These are phyloP conservation scores for Cyberlindnera misumaiensis DNA, from an alignment of 805 yeast species.

Conservation along the genomic window DNA sequence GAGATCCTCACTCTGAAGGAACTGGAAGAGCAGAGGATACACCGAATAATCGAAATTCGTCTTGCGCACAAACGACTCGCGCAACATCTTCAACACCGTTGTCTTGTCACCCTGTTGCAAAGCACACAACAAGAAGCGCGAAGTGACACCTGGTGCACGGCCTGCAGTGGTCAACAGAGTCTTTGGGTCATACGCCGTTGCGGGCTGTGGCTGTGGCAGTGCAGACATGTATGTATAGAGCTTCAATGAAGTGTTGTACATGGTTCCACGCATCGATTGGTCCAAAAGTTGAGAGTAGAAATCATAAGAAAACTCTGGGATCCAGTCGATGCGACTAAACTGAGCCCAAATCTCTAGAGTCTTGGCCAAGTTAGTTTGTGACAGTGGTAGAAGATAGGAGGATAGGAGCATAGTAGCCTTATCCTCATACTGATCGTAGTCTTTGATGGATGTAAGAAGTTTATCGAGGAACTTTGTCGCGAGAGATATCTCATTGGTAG, in stretches of 20 bases:
- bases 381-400: slow-evolving; percentile 33
- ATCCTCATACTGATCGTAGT: slow-evolving; percentile 25
- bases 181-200: slow-evolving; percentile 2
- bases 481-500: slow-evolving; percentile 39
- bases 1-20: slow-evolving; percentile 26
- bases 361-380: slow-evolving; percentile 27
- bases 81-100: slow-evolving; percentile 29
- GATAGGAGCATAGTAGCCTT: slow-evolving; percentile 38
- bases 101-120: slow-evolving; percentile 20
- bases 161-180: slow-evolving; percentile 15
- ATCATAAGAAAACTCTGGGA: slow-evolving; percentile 34
- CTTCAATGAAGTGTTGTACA: slow-evolving; percentile 26
- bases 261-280: slow-evolving; percentile 22
- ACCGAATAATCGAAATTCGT: slow-evolving; percentile 24
- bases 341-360: slow-evolving; percentile 31
- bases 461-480: slow-evolving; percentile 55
- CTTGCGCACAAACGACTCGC: slow-evolving; percentile 33
- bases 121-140: slow-evolving; percentile 13
- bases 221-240: slow-evolving; percentile 33
- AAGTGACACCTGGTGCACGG: slow-evolving; percentile 9
- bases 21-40: slow-evolving; percentile 29
- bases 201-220: slow-evolving; percentile 20
- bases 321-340: slow-evolving; percentile 32
- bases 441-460: slow-evolving; percentile 39
- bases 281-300: slow-evolving; percentile 30